These are phyloP conservation scores for Rhodamnia argentea DNA, from an alignment of 345 rosid genomes.

Conservation along the genomic window DNA sequence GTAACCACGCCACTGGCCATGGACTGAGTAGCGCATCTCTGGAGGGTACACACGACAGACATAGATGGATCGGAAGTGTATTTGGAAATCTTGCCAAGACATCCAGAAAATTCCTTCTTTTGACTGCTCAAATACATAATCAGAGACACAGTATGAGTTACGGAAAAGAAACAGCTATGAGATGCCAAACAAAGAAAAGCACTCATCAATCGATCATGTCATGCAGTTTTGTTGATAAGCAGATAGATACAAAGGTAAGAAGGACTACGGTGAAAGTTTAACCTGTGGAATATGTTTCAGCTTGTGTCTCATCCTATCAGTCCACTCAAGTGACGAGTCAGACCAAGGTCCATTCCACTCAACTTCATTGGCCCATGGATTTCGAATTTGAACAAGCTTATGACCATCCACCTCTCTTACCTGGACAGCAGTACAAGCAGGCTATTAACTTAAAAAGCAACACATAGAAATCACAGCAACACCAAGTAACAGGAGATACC, in stretches of 20 bases:
- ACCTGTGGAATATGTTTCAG: conserved; percentile 93
- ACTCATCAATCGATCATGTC: background rate
- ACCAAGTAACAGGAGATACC: conserved; percentile 23
- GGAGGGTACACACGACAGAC: conserved; percentile 95
- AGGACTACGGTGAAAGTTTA: background rate
- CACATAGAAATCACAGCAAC: background rate
- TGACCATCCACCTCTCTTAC: conserved; percentile 98
- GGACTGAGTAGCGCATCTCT: conserved; percentile 97
- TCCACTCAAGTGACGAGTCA: conserved; percentile 94
- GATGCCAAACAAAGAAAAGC: background rate
- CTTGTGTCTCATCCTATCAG: conserved; percentile 95
- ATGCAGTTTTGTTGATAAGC: background rate
- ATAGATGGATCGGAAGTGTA: conserved; percentile 98
- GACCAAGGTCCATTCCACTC: conserved; percentile 99
- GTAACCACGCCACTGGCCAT: conserved; percentile 92
- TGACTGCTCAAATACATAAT: conserved; percentile 51
- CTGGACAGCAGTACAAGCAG: conserved; percentile 23
- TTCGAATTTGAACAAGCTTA: conserved; percentile 96
- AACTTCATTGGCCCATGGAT: conserved; percentile 99
- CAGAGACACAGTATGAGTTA: background rate
- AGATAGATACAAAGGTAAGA: background rate
- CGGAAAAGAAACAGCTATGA: background rate
- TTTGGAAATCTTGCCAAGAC: conserved; percentile 99
- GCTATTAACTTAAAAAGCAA: background rate
- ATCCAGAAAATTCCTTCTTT: conserved; percentile 99